Conservation (phyloP, 306 rosid genomes). For the Prunus davidiana region DNA sequence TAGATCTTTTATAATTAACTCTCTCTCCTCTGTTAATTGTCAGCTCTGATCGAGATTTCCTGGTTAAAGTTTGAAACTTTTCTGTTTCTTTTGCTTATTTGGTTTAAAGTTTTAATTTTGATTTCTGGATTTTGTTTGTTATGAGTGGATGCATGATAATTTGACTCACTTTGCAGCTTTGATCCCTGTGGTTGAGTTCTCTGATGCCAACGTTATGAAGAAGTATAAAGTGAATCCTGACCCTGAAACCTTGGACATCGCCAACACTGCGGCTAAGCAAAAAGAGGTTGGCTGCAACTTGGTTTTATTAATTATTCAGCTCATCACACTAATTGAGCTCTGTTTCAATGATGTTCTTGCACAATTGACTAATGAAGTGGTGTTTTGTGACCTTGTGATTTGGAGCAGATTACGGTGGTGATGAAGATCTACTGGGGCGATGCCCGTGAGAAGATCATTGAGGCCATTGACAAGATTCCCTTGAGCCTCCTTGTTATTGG, state of each 20-base stretch:
- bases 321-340: neutral
- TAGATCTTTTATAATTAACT: neutral
- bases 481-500: slow-evolving; percentile 57
- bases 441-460: slow-evolving; percentile 63
- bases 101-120: neutral
- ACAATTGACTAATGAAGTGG: neutral
- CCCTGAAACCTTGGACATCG: slow-evolving; percentile 51
- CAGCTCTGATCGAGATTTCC: too few relatives aligned
- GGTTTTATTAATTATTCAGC: neutral
- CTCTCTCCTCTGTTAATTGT: neutral
- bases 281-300: slow-evolving; percentile 40
- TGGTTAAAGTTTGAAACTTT: neutral
- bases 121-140: neutral
- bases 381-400: neutral
- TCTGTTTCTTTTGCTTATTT: neutral
- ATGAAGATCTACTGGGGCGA: slow-evolving; percentile 75
- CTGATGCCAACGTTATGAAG: slow-evolving; percentile 46
- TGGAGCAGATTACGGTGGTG: slow-evolving; percentile 51
- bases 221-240: slow-evolving; percentile 57
- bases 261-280: slow-evolving; percentile 35
- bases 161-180: slow-evolving; percentile 47
- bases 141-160: neutral
- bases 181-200: slow-evolving; percentile 57
- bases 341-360: neutral
- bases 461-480: slow-evolving; percentile 58